A percentile compares a stretch with the other conserved stretches of the same genome.
phyloP scores from a whole-genome alignment of 352 stramenopile species.

The Hyaloperonospora arabidopsidis region DNA sequence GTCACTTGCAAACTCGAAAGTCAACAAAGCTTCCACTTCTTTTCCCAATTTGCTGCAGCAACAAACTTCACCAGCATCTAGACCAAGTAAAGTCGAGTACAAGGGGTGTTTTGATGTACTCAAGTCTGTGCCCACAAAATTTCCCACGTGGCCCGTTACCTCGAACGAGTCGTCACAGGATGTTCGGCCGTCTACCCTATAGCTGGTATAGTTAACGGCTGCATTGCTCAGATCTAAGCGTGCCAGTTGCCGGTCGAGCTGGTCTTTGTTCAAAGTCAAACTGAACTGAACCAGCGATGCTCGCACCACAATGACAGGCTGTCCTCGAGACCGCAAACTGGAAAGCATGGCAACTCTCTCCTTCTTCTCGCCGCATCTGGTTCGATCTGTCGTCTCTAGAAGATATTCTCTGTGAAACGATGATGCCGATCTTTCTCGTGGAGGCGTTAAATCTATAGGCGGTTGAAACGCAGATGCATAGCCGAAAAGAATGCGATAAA shows the following conservation, averaged over 20 bases:
- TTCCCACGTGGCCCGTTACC: slow-evolving; percentile 45
- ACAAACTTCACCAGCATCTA: slow-evolving; percentile 36
- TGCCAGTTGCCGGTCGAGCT: slow-evolving; percentile 57
- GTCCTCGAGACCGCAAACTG: slow-evolving; percentile 14
- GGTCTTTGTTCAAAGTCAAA: slow-evolving; percentile 80
- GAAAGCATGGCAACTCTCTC: background rate
- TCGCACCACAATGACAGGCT: slow-evolving; percentile 30
- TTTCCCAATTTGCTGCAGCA: slow-evolving; percentile 4
- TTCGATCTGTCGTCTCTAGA: background rate
- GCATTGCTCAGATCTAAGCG: slow-evolving; percentile 52
- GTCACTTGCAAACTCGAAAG: slow-evolving; percentile 22
- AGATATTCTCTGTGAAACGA: background rate
- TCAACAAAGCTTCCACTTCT: slow-evolving; percentile 17
- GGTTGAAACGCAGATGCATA: slow-evolving; percentile 52
- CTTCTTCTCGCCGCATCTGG: slow-evolving; percentile 1
- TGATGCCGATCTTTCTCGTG: background rate
- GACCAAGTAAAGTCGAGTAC: slow-evolving; percentile 58
- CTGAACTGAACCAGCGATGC: slow-evolving; percentile 68
- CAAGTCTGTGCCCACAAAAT: slow-evolving; percentile 68
- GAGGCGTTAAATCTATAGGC: slow-evolving; percentile 1
- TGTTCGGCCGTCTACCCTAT: slow-evolving; percentile 10
- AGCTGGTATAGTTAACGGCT: slow-evolving; percentile 36
- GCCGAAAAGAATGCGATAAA: slow-evolving; percentile 60
- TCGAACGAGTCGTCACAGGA: slow-evolving; percentile 21
- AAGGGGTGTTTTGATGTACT: slow-evolving; percentile 58